These are phyloP conservation scores for Anisogramma anomala DNA, from an alignment of 2,329 filamentous ascomycete genomes.

Conservation along the genomic window DNA sequence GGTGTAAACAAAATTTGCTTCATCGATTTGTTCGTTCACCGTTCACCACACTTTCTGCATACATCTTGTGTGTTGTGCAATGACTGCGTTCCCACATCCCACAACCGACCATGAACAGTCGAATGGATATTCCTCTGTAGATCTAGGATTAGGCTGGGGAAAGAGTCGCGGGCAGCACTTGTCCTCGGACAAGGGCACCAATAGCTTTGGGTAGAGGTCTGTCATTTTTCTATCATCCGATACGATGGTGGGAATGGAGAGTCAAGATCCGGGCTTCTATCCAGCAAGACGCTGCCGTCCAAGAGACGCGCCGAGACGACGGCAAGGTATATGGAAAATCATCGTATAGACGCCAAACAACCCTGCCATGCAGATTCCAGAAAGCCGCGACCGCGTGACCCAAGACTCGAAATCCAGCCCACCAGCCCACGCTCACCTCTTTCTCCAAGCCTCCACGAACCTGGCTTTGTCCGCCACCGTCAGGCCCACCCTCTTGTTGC, in stretches of 20 bases:
- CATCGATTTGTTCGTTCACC: slow-evolving; percentile 5
- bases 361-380: slow-evolving; percentile 9
- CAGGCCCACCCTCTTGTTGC: slow-evolving; percentile 80
- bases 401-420: slow-evolving; percentile 21
- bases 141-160: too few relatives aligned
- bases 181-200: too few relatives aligned
- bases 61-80: too few relatives aligned
- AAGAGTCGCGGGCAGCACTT: too few relatives aligned
- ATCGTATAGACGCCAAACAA: slow-evolving; percentile 8
- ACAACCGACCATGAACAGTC: too few relatives aligned
- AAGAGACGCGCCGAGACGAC: neutral
- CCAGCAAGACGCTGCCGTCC: neutral
- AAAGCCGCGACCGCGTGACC: neutral
- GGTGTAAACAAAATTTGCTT: slow-evolving; percentile 5
- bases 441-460: slow-evolving; percentile 61
- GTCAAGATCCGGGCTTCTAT: neutral
- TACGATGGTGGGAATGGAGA: too few relatives aligned
- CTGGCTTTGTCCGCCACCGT: slow-evolving; percentile 71
- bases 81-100: too few relatives aligned
- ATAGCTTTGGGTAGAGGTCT: too few relatives aligned
- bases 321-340: slow-evolving; percentile 3
- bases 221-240: too few relatives aligned
- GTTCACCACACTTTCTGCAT: neutral
- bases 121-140: too few relatives aligned
- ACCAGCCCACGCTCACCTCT: too few relatives aligned